A percentile compares a stretch with the other conserved stretches of the same genome.
Conservation (phyloP, 768 basidiomycete species). For the Tylopilus balloui region DNA sequence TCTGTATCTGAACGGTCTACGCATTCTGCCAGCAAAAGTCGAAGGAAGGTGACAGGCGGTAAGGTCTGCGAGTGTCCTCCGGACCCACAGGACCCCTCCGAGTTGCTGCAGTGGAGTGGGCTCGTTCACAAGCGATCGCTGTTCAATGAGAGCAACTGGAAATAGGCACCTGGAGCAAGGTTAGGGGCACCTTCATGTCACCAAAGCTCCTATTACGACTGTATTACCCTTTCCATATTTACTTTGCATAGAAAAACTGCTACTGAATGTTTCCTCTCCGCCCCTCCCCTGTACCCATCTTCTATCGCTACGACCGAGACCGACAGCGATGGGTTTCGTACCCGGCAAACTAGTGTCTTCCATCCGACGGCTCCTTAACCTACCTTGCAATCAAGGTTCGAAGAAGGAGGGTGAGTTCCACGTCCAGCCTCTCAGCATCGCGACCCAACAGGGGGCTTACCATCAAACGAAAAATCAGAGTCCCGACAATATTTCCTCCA, state of each 20-base stretch:
- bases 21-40: too few species aligned
- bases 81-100: too few species aligned
- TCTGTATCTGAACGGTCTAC: too few species aligned
- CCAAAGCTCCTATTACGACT: not conserved
- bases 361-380: not conserved
- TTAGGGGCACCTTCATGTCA: not conserved
- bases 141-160: too few species aligned
- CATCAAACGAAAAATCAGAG: not conserved
- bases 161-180: not conserved
- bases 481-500: conserved; percentile 1
- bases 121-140: too few species aligned
- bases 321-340: conserved; percentile 6
- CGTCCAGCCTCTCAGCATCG: not conserved
- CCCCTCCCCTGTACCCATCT: not conserved
- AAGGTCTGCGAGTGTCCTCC: too few species aligned
- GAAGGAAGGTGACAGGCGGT: too few species aligned
- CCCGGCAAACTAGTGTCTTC: conserved; percentile 2
- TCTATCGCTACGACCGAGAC: too few species aligned
- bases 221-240: not conserved
- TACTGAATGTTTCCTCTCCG: too few species aligned
- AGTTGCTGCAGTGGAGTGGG: too few species aligned
- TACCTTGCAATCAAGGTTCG: not conserved
- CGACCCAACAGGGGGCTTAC: not conserved
- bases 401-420: conserved; percentile 6
- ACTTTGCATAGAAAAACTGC: too few species aligned